A percentile compares a stretch with the other conserved stretches of the same genome.
phyloP scores from a whole-genome alignment of 345 rosid genomes.

The Sisymbrium altissimum region DNA sequence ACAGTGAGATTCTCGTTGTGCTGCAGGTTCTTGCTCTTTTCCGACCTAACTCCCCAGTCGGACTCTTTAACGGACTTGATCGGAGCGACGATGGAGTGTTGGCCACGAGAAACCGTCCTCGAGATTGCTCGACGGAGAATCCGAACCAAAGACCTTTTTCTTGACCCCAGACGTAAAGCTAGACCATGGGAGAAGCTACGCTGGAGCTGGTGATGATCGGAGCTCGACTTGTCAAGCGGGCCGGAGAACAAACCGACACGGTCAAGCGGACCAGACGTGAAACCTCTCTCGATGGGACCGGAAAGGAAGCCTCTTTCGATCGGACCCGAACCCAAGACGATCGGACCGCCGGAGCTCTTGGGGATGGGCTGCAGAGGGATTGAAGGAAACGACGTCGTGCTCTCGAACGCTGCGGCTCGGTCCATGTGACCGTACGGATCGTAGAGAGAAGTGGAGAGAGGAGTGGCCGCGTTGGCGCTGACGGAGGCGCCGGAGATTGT shows the following conservation, averaged over 20 bases:
- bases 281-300: slow-evolving; percentile 46
- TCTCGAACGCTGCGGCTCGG: not conserved
- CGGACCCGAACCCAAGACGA: slow-evolving; percentile 64
- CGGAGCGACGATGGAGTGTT: not conserved
- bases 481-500: slow-evolving; percentile 4
- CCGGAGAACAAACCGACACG: not conserved
- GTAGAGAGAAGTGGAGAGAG: not conserved
- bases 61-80: not conserved
- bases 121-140: not conserved
- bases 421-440: not conserved
- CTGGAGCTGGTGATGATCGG: not conserved
- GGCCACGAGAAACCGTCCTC: not conserved
- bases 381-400: not conserved
- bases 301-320: slow-evolving; percentile 74
- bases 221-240: not conserved
- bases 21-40: not conserved
- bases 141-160: not conserved
- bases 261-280: not conserved
- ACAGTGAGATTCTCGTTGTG: not conserved
- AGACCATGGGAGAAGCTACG: not conserved
- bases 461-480: not conserved
- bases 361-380: not conserved
- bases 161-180: not conserved
- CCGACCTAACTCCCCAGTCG: not conserved
- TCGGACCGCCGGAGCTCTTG: slow-evolving; percentile 38